Base-by-base conservation (phyloP, 768 basidiomycete genomes). In the Russula compacta region DNA sequence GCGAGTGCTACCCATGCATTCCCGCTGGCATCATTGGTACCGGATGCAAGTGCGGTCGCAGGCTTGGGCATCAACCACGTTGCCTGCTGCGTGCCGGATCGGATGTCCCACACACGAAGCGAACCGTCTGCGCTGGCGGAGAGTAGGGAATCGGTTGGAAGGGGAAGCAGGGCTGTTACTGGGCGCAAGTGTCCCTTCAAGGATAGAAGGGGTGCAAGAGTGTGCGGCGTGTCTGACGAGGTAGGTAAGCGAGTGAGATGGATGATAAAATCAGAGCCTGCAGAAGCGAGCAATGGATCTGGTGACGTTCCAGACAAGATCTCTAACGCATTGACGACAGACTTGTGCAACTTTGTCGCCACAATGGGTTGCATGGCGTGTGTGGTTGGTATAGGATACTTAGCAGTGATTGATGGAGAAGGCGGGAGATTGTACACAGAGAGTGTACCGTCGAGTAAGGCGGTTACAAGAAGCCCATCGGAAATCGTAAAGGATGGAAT, bases 201-300 rank as follows among this genome's bases (percentile, higher is more conserved):
- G n/a, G 60, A 55, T 15, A 50, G 38, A n/a, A 47, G 19, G 11
- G 66, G 63, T 35, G 53, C 39, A n/a, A 66, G 57, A 14, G 33
- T 12, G 12, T 24, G 48, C 6, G 60, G 43, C 21, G 53, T 21
- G 24, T 40, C 35, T 7, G 48, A 46, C 43, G 59, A 29, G 11
- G n/a, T 38, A 15, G 58, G 42, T 32, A 66, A n/a, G 21, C 59
- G 57, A 2, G 66, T 61, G 42, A 66, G 52, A 14, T 61, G 36
- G 40, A 66, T 50, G 56, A 48, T 38, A 12, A 66, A 66, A 52
- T 66, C 66, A 9, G 59, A 42, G 57, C 66, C 64, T 10, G 66
- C 59, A 15, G 66, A 65, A 38, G 63, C 63, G 1, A 66, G 59
- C 46, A 64, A 32, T 12, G 51, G 49, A 39, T 21, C 42, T 17